These are phyloP conservation scores for Chlamydomonas sp. DNA, from an alignment of 139 green algal species.

Conservation along the genomic window DNA sequence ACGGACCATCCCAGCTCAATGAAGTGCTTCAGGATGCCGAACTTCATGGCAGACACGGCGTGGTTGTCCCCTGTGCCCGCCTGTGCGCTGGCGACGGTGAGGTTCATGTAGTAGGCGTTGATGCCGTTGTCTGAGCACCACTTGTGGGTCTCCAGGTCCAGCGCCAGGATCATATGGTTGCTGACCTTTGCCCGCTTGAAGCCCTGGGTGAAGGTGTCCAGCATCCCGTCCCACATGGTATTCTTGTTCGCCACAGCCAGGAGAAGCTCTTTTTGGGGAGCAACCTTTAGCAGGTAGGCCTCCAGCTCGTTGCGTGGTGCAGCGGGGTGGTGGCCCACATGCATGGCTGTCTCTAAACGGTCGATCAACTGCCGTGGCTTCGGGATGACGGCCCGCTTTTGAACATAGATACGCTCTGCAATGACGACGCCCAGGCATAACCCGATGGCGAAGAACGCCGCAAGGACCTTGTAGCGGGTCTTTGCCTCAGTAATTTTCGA, in stretches of 20 bases:
- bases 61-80: constrained; percentile 77
- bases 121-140: constrained; percentile 49
- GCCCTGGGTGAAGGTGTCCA: constrained; percentile 73
- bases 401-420: constrained; percentile 71
- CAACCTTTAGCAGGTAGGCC: constrained; percentile 68
- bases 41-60: constrained; percentile 87
- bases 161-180: constrained; percentile 94
- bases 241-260: constrained; percentile 93
- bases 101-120: constrained; percentile 61
- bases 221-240: constrained; percentile 72
- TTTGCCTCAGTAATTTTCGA: constrained; percentile 45
- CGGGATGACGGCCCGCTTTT: constrained; percentile 18
- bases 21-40: constrained; percentile 92
- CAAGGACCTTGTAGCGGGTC: constrained; percentile 51
- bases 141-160: constrained; percentile 79
- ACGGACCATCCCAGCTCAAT: constrained; percentile 90
- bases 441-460: constrained; percentile 64
- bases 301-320: constrained; percentile 43
- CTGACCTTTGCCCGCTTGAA: constrained; percentile 61
- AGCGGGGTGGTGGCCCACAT: not conserved
- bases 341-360: constrained; percentile 11
- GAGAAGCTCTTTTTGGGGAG: constrained; percentile 86
- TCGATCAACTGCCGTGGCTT: constrained; percentile 40
- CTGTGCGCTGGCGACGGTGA: constrained; percentile 49
- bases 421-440: constrained; percentile 74